Conservation (phyloP, 1,139 yeast species). For the Geotrichum macrosporum region DNA sequence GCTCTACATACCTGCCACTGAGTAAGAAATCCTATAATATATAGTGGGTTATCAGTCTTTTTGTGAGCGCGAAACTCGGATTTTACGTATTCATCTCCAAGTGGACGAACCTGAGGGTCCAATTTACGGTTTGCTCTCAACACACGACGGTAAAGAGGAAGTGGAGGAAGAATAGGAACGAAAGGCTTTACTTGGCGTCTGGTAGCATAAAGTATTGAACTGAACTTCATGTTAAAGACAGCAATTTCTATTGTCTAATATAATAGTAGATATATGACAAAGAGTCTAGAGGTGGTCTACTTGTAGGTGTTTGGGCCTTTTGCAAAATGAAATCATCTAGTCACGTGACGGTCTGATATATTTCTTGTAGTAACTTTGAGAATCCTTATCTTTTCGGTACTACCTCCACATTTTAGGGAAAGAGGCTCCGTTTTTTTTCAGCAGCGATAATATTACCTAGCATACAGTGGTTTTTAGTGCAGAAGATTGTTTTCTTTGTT, state of each 20-base stretch:
- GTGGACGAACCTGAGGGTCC: conserved; percentile 54
- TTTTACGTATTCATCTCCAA: conserved; percentile 88
- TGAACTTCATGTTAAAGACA: conserved; percentile 47
- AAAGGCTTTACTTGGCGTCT: conserved; percentile 54
- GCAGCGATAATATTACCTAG: too few species aligned
- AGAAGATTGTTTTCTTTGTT: too few species aligned
- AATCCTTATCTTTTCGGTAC: too few species aligned
- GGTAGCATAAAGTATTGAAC: conserved; percentile 47
- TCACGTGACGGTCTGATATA: too few species aligned
- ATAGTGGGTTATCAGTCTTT: conserved; percentile 78
- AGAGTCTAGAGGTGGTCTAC: too few species aligned
- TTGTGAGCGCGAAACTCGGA: conserved; percentile 88
- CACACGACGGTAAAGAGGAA: conserved; percentile 67
- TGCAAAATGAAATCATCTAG: too few species aligned
- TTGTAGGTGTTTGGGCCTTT: too few species aligned
- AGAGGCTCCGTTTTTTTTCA: too few species aligned
- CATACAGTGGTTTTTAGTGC: too few species aligned
- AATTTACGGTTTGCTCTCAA: conserved; percentile 71
- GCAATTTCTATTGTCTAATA: neutral
- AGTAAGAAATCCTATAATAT: conserved; percentile 86
- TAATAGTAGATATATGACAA: too few species aligned
- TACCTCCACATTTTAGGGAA: too few species aligned
- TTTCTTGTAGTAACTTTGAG: too few species aligned
- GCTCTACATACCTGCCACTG: conserved; percentile 73
- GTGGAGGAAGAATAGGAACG: conserved; percentile 72